Conservation (phyloP, 2,329 filamentous ascomycete species). For the Zymoseptoria ardabiliae region DNA sequence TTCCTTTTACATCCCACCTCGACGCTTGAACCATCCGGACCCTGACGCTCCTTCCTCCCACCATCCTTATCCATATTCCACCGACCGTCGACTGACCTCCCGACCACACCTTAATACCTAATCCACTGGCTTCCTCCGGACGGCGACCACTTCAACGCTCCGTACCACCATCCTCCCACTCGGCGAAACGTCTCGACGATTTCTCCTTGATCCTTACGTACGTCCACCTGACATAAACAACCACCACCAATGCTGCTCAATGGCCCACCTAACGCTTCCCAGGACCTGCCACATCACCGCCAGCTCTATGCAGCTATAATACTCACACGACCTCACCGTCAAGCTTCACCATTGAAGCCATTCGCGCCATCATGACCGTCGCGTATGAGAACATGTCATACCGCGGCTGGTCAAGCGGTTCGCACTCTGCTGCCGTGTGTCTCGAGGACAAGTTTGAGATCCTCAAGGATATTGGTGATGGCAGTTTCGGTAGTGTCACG, state of each 20-base stretch:
- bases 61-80: constrained; percentile 18
- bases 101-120: constrained; percentile 22
- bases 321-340: constrained; percentile 5
- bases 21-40: constrained; percentile 24
- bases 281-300: neutral
- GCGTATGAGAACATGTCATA: constrained; percentile 61
- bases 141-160: neutral
- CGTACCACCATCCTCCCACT: constrained; percentile 1
- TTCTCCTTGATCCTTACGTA: neutral
- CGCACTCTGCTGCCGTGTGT: constrained; percentile 42
- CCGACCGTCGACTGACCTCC: constrained; percentile 15
- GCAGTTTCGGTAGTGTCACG: constrained; percentile 93
- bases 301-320: constrained; percentile 23
- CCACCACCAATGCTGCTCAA: neutral
- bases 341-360: constrained; percentile 17
- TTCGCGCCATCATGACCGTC: constrained; percentile 60
- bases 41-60: constrained; percentile 19
- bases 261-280: neutral
- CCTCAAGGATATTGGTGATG: constrained; percentile 96
- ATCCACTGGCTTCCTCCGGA: constrained; percentile 6
- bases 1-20: constrained; percentile 29
- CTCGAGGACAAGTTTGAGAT: constrained; percentile 95
- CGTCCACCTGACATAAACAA: neutral
- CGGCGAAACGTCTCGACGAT: neutral
- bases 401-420: constrained; percentile 51